Percentiles rank a stretch among this genome's conserved stretches.
These are phyloP conservation scores for Xylaria grammica DNA, from an alignment of 495 filamentous ascomycete genomes.

Conservation along the genomic window DNA sequence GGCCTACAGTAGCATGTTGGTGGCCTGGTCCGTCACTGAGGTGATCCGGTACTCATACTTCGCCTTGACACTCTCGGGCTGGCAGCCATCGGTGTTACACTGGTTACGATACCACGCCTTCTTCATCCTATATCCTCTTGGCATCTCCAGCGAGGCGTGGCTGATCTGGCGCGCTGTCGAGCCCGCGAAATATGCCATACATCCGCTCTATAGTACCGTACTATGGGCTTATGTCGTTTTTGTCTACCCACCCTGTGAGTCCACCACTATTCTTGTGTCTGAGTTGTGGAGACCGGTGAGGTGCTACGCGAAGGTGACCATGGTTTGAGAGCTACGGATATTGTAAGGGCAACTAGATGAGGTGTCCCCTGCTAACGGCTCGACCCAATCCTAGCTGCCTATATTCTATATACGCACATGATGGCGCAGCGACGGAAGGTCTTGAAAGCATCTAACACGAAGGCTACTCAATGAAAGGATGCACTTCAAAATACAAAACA, in stretches of 20 bases:
- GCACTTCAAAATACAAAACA: neutral
- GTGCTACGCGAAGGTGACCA: neutral
- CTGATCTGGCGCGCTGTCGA: slow-evolving; percentile 75
- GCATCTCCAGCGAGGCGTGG: slow-evolving; percentile 83
- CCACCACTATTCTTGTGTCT: slow-evolving; percentile 7
- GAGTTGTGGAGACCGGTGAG: neutral
- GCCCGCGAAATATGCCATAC: slow-evolving; percentile 56
- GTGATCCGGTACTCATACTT: slow-evolving; percentile 90
- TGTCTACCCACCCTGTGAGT: slow-evolving; percentile 82
- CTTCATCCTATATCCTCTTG: slow-evolving; percentile 88
- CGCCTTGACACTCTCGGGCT: slow-evolving; percentile 64
- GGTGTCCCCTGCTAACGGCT: slow-evolving; percentile 3
- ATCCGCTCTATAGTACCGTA: slow-evolving; percentile 55
- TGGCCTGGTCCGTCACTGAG: slow-evolving; percentile 86
- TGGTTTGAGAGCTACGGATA: neutral
- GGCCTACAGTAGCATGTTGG: slow-evolving; percentile 72
- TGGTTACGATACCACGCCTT: slow-evolving; percentile 96
- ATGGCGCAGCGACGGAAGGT: slow-evolving; percentile 83
- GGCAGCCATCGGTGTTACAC: slow-evolving; percentile 66
- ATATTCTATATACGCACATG: slow-evolving; percentile 93
- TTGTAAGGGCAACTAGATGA: neutral
- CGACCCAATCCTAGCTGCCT: slow-evolving; percentile 67
- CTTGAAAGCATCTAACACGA: slow-evolving; percentile 60
- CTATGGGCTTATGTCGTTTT: slow-evolving; percentile 58
- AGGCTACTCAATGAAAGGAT: slow-evolving; percentile 31